A percentile compares a stretch with the other conserved stretches of the same genome.
These are phyloP conservation scores for Cicer cuneatum DNA, from an alignment of 306 rosid species.

Conservation along the genomic window DNA sequence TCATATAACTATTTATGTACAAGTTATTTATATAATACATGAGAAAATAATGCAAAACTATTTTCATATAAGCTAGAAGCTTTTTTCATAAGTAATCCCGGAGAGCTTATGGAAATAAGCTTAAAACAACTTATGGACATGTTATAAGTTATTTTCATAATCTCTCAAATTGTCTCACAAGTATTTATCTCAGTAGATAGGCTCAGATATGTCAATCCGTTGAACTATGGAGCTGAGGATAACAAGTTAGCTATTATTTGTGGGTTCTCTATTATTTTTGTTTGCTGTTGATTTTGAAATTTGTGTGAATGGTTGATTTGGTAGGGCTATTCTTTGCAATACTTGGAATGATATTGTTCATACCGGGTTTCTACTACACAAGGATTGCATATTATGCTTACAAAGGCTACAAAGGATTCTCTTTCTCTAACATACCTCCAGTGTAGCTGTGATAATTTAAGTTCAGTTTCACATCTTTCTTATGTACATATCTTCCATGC, in stretches of 20 bases:
- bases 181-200: too few species aligned
- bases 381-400: conserved; percentile 98
- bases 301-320: conserved; percentile 31
- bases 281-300: conserved; percentile 26
- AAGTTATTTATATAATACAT: too few species aligned
- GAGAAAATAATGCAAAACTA: too few species aligned
- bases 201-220: too few species aligned
- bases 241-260: not conserved
- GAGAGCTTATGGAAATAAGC: too few species aligned
- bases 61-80: too few species aligned
- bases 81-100: too few species aligned
- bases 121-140: too few species aligned
- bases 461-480: conserved; percentile 12
- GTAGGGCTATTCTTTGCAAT: conserved; percentile 90
- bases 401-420: conserved; percentile 95
- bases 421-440: conserved; percentile 95
- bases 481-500: conserved; percentile 49
- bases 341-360: conserved; percentile 82
- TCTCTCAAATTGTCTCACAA: too few species aligned
- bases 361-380: conserved; percentile 96
- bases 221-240: too few species aligned
- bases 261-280: not conserved
- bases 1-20: too few species aligned
- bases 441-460: conserved; percentile 55
- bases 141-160: too few species aligned